Base-by-base conservation (phyloP, 169 alveolate genomes). In the Neospora caninum region DNA sequence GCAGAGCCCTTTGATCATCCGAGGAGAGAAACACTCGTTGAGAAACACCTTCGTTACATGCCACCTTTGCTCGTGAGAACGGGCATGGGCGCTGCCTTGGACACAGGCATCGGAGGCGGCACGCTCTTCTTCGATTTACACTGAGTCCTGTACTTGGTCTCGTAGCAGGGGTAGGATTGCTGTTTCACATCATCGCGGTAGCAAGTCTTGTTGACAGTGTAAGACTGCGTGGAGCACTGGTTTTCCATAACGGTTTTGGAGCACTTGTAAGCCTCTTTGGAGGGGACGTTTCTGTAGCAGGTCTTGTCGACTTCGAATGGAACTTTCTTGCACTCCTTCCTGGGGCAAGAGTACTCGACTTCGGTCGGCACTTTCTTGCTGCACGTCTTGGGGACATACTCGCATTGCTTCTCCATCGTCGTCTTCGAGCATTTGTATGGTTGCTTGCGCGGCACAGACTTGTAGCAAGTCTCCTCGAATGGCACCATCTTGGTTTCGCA, bases 161-260 rank as follows among this genome's bases (percentile, higher is more conserved):
- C 91, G 58, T 87, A 80, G 95, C 95, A 93, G 0, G 93, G 93
- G 36, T 86, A 70, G 25, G 95, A 89, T 49, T 88, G 92, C 91
- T 58, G 82, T 0, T 58, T 87, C 80, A 92, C 92, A 16, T 82
- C 95, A 9, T 93, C 93, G 6, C 91, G 53, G 42, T 67, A 27
- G 93, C 95, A 93, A 70, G 95, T 93, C 80, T 83, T 73, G 41
- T 93, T 91, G 36, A 93, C 95, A 31, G 86, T 92, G 42, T 82
- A 92, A 22, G 89, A 87, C 69, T 64, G 73, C 27, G 86, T 91
- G 34, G 54, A 88, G 54, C 95, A 93, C 27, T 64, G 80, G 49
- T 93, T 88, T 38, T 84, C 86, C 91, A 73, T 73, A 29, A 82
- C 80, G n/a, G 67, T 67, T 80, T 93, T 93, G 70, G 80, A 53